Percentiles rank a stretch among this genome's conserved stretches.
These are phyloP conservation scores for Heterobasidion occidentale DNA, from an alignment of 1,284 basidiomycete species.

Conservation along the genomic window DNA sequence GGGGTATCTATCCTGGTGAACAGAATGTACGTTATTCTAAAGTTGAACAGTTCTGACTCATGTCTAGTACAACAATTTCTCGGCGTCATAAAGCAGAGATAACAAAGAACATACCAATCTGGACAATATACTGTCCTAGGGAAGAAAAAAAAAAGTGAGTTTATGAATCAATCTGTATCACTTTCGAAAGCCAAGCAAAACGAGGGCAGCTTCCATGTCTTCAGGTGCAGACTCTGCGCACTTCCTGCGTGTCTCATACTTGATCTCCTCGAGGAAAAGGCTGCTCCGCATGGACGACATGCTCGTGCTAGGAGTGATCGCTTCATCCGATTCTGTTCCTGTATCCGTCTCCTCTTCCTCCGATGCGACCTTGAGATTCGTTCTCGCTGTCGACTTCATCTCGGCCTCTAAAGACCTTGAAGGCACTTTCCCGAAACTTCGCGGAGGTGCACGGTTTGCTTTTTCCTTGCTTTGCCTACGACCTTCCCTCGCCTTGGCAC, in stretches of 20 bases:
- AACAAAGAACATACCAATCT: background rate
- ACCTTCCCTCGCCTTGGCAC: conserved; percentile 31
- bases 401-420: conserved; percentile 12
- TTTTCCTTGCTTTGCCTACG: conserved; percentile 13
- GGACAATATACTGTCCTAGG: background rate
- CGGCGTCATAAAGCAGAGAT: background rate
- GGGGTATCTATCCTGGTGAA: background rate
- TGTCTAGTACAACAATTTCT: no score
- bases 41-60: background rate
- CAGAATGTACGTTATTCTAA: background rate
- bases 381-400: background rate
- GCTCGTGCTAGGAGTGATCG: conserved; percentile 14
- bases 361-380: background rate
- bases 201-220: conserved; percentile 39
- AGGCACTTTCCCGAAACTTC: conserved; percentile 9
- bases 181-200: conserved; percentile 31
- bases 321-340: conserved; percentile 19
- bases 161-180: conserved; percentile 6
- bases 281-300: conserved; percentile 2
- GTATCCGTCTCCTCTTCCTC: conserved; percentile 3
- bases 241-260: background rate
- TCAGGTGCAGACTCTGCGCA: conserved; percentile 8
- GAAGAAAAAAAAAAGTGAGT: background rate
- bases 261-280: background rate
- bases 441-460: conserved; percentile 17